These are phyloP conservation scores for Trametes hirsuta DNA, from an alignment of 1,284 basidiomycete species.

Conservation along the genomic window DNA sequence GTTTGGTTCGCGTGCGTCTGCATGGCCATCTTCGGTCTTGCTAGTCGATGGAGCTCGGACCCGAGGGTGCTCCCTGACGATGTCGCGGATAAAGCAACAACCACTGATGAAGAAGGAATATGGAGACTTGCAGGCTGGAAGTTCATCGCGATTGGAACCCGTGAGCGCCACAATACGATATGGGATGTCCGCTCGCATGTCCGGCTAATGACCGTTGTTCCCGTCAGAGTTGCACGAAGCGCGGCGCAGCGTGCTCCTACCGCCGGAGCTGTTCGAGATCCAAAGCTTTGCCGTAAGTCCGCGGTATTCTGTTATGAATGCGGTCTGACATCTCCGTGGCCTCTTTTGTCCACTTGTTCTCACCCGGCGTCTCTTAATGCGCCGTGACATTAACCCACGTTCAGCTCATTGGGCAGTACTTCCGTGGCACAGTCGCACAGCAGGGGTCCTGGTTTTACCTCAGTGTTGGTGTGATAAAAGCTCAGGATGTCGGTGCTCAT, in stretches of 20 bases:
- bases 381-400: neutral
- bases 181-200: neutral
- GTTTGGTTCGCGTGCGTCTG: conserved; percentile 52
- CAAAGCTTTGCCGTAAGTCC: conserved; percentile 36
- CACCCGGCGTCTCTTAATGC: neutral
- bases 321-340: conserved; percentile 8
- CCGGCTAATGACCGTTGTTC: neutral
- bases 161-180: conserved; percentile 14
- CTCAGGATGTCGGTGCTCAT: conserved; percentile 49
- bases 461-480: conserved; percentile 49
- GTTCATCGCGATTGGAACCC: conserved; percentile 27
- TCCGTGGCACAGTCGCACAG: conserved; percentile 35
- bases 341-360: neutral
- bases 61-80: conserved; percentile 46
- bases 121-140: conserved; percentile 32
- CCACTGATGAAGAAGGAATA: conserved; percentile 34
- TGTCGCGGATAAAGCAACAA: conserved; percentile 33
- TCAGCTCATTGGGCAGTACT: conserved; percentile 36
- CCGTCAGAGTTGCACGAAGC: conserved; percentile 27
- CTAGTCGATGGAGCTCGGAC: conserved; percentile 50
- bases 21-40: conserved; percentile 53
- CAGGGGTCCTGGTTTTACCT: conserved; percentile 47
- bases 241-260: conserved; percentile 28
- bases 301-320: neutral
- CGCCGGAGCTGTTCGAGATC: conserved; percentile 37